Evolutionary conservation across 1,284 basidiomycete genomes (phyloP).

Genomic region (Entoloma clypeatum): DNA sequence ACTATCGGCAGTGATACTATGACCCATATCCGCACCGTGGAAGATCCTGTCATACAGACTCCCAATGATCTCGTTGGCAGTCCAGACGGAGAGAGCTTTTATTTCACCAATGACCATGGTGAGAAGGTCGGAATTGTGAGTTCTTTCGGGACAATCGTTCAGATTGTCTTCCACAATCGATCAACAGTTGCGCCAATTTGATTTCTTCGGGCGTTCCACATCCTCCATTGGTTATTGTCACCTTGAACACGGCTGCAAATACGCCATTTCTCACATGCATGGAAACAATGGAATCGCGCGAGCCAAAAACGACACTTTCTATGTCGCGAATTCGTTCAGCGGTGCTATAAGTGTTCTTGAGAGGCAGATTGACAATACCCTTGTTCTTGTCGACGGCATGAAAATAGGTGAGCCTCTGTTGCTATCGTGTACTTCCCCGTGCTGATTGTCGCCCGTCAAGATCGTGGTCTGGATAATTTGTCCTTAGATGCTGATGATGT

Average conservation of each 20-base stretch:
- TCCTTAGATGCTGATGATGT: constrained; percentile 52
- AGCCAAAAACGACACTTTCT: constrained; percentile 52
- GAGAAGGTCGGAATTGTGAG: constrained; percentile 52
- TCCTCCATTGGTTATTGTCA: constrained; percentile 60
- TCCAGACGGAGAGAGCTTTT: constrained; percentile 56
- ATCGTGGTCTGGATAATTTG: constrained; percentile 51
- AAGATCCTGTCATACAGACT: constrained; percentile 53
- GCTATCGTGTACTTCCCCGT: not conserved
- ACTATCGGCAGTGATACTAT: constrained; percentile 41
- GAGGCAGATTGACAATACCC: constrained; percentile 49
- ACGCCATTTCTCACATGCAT: constrained; percentile 41
- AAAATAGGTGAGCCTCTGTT: constrained; percentile 33
- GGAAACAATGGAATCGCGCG: constrained; percentile 55
- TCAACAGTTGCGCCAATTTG: constrained; percentile 31
- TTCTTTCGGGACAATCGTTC: constrained; percentile 7
- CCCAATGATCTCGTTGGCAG: constrained; percentile 71
- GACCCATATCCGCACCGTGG: constrained; percentile 55
- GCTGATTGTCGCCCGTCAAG: constrained; percentile 25
- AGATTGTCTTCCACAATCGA: not conserved
- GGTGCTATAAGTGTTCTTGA: constrained; percentile 51
- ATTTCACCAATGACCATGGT: constrained; percentile 67
- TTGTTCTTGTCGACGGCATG: constrained; percentile 47
- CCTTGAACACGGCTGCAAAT: constrained; percentile 52
- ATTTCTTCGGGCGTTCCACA: constrained; percentile 30
- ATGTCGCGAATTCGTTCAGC: constrained; percentile 42